Percentiles rank a stretch among this genome's conserved stretches.
phyloP scores from a whole-genome alignment of 1,284 basidiomycete genomes.

The Tilletiaria anomala region DNA sequence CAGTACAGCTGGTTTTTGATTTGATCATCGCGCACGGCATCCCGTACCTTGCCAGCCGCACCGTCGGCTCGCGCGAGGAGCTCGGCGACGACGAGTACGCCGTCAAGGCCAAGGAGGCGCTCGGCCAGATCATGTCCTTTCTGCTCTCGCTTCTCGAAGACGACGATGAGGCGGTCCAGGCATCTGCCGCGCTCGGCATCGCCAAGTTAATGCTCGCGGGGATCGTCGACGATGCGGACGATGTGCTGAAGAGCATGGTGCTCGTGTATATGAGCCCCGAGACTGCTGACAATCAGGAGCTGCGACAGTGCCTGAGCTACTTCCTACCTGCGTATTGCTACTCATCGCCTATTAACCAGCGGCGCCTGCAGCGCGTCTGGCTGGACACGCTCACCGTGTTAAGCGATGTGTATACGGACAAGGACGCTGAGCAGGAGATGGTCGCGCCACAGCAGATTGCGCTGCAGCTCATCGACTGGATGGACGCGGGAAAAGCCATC shows the following conservation, averaged over 20 bases:
- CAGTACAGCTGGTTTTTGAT: conserved; percentile 78
- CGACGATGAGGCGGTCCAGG: conserved; percentile 59
- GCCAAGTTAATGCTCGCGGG: conserved; percentile 80
- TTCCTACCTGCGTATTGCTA: conserved; percentile 91
- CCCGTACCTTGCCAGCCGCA: conserved; percentile 51
- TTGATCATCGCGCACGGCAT: conserved; percentile 76
- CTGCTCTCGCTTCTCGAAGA: conserved; percentile 47
- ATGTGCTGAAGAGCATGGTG: conserved; percentile 58
- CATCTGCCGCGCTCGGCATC: conserved; percentile 65
- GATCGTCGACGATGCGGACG: conserved; percentile 36
- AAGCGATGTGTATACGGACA: conserved; percentile 53
- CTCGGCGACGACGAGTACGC: background rate
- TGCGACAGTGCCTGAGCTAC: conserved; percentile 85
- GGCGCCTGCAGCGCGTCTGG: conserved; percentile 67
- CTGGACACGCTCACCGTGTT: conserved; percentile 60
- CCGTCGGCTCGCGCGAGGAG: conserved; percentile 14
- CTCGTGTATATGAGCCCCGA: conserved; percentile 75
- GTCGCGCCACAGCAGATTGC: conserved; percentile 66
- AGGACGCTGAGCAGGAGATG: conserved; percentile 65
- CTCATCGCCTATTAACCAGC: conserved; percentile 65
- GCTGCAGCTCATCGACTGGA: conserved; percentile 80
- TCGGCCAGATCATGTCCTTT: conserved; percentile 26
- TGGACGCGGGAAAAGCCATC: conserved; percentile 67
- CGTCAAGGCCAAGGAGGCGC: conserved; percentile 9
- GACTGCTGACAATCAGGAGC: conserved; percentile 66